Evolutionary conservation across 139 green algal species (phyloP), one percentile per base, ranked within the genome.

Genomic region (Chlamydomonas asymmetrica): DNA sequence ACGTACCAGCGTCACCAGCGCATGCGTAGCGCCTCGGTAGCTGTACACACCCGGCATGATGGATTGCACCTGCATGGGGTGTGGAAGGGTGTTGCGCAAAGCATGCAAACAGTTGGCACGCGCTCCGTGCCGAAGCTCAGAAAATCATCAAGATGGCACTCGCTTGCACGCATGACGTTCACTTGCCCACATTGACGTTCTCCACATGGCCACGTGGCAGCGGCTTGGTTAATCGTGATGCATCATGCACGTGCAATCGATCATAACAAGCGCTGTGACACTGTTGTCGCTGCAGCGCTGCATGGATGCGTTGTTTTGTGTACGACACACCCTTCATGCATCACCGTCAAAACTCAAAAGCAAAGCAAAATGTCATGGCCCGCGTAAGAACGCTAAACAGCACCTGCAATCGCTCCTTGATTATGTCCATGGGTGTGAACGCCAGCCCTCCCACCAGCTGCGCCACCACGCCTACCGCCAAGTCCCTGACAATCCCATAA

Each of bases 401-500:
- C 57, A 90, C 76, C 85, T 96, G 92, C 82, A 97, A 75, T 7
- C 92, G 82, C 85, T 98, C 91, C 80, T 98, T 98, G 37, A 97
- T 63, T 25, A 98, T 90, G 81, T 98, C 93, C 6, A 97, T 87
- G 31, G 93, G 93, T 13, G 92, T 97, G 84, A 94, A 97, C 9
- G 93, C 88, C 10, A 95, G 38, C 43, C 96, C 92, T 27, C 83
- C 90, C 4, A 91, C 61, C n/a, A 92, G 76, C 75, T 95, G 92
- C 1, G 91, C 91, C 0, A 88, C 43, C 2, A 70, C 80, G 2
- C 88, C 92, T 10, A 89, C 88, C 5, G 75, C 73, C 79, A 96
- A 84, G 84, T 95, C 89, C 0, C 80, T 80, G 1, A 57, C 52
- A 5, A 90, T 60, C 31, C 90, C 90, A 35, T 39, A 82, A n/a